Evolutionary conservation across 805 yeast genomes (phyloP).

Genomic region (Cyberlindnera mississippiensis): DNA sequence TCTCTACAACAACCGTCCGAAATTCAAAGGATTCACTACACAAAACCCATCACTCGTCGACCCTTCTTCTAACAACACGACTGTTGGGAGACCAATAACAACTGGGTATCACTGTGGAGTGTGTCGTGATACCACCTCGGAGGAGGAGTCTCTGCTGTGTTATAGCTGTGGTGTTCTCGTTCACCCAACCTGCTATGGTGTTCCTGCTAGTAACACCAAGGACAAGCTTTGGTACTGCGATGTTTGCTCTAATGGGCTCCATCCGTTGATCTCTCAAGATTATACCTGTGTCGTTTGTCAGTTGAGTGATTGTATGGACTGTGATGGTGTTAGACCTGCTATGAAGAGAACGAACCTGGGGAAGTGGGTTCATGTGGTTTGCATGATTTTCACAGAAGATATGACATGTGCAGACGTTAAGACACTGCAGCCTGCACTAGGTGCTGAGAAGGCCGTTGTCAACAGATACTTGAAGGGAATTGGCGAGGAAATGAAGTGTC

Average conservation of each 20-base stretch:
- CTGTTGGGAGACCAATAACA: neutral
- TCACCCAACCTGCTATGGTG: conserved; percentile 71
- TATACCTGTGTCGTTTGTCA: conserved; percentile 66
- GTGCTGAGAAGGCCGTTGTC: conserved; percentile 29
- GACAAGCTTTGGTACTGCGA: conserved; percentile 65
- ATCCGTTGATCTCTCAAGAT: conserved; percentile 52
- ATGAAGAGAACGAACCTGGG: conserved; percentile 64
- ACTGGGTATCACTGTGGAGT: conserved; percentile 48
- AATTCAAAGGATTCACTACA: conserved; percentile 21
- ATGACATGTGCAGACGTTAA: conserved; percentile 39
- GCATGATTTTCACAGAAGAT: conserved; percentile 57
- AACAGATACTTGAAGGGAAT: conserved; percentile 30
- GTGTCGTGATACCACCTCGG: conserved; percentile 42
- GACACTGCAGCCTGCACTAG: conserved; percentile 45
- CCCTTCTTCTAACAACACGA: neutral
- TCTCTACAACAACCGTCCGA: conserved; percentile 15
- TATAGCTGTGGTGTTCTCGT: conserved; percentile 63
- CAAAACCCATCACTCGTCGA: conserved; percentile 7
- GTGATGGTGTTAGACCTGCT: conserved; percentile 48
- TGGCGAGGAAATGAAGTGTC: conserved; percentile 42
- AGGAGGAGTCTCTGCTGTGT: conserved; percentile 49
- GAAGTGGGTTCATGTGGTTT: conserved; percentile 73
- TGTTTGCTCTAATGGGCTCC: conserved; percentile 64
- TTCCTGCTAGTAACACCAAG: conserved; percentile 20
- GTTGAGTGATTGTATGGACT: neutral